Conservation (phyloP, 345 rosid genomes). For the Populus deltoides region DNA sequence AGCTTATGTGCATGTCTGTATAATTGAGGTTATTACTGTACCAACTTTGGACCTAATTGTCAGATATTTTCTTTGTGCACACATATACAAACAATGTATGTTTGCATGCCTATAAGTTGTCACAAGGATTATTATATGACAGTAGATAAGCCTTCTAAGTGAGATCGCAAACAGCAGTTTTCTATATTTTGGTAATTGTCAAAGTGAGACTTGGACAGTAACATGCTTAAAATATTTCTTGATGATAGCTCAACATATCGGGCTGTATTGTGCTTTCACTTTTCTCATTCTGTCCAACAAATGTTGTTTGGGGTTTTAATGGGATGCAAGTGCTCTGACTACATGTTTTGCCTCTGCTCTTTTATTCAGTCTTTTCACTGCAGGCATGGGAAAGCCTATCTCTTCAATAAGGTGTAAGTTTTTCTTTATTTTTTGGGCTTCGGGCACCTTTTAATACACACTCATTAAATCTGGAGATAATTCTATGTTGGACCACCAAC, state of each 20-base stretch:
- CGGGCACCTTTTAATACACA: conserved; percentile 12
- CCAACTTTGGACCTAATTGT: not conserved
- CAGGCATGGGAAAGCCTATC: conserved; percentile 98
- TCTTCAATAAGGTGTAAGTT: conserved; percentile 97
- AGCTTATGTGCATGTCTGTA: not conserved
- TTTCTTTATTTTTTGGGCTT: conserved; percentile 37
- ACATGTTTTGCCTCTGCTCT: conserved; percentile 27
- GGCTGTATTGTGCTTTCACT: not conserved
- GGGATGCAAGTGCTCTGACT: conserved; percentile 36
- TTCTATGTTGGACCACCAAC: not conserved
- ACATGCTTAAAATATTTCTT: not conserved
- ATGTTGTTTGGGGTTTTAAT: conserved; percentile 6
- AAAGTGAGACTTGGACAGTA: not conserved
- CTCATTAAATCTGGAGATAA: not conserved
- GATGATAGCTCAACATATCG: conserved; percentile 3
- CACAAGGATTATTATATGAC: not conserved
- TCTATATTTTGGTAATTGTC: not conserved
- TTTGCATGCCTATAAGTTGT: not conserved
- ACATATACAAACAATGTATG: not conserved
- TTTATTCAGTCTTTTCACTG: conserved; percentile 74
- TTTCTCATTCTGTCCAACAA: conserved; percentile 10
- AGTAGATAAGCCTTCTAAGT: not conserved
- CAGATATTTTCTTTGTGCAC: not conserved
- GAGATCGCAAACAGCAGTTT: not conserved
- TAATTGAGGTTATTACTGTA: not conserved